Evolutionary conservation across 805 yeast species (phyloP), one percentile per base, ranked within the genome.

Genomic region (Kodamaea kaohsiungensis): DNA sequence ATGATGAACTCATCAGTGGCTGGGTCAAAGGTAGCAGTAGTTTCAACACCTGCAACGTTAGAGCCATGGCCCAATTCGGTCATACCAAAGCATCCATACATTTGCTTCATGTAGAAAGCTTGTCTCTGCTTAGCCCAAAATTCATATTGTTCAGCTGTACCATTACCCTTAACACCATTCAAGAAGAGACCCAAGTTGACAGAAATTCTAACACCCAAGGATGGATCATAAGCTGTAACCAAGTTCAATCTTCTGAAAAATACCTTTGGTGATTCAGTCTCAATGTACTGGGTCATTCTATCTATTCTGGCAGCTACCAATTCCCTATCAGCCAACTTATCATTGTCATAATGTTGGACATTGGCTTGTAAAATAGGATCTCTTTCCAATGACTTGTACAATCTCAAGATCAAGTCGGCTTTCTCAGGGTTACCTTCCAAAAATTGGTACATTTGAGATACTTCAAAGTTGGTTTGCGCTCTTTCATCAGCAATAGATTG

Each of bases 61-160:
- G 97, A 89, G 19, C 70, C 70, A 68, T 91, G 97, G 7, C 90
- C 96, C 62, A 91, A 69, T 73, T 91, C 97, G 13, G 97, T 91
- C 97, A 91, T 91, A 46, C 88, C 91, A 72, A 91, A 91, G 71
- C 97, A 91, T 25, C 97, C 97, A 64, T 85, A 88, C 46, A 73
- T 57, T 46, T 68, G 70, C 59, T 71, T 73, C 56, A 75, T 61
- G 55, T 57, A 60, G 49, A 61, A 65, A 39, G 75, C 66, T 57
- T 72, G 76, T 52, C 66, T 73, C 39, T 61, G 59, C 49, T 65
- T 56, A 52, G 70, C 67, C 79, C 79, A 75, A 61, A 62, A 75
- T 40, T 66, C 60, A 57, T 65, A 73, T 56, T 75, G 79, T 7
- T 65, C 69, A 12, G 59, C 69, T 15, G 78, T 75, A 49, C 79